Base-by-base conservation (phyloP, 768 basidiomycete genomes). In the Punctularia strigosozonata region DNA sequence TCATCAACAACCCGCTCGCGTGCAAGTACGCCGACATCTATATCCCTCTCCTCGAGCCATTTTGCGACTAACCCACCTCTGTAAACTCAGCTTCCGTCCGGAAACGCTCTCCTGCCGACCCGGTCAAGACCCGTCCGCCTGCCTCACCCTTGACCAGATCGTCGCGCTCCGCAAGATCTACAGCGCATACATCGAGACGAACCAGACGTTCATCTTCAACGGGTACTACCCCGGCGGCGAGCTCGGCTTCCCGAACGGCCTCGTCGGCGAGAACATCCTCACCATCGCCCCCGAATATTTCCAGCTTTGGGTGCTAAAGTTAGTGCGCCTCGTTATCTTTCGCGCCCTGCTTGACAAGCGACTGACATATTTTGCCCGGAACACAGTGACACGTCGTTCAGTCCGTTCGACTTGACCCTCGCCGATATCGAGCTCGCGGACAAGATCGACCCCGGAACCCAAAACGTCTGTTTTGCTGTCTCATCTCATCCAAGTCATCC, bases 191-290 rank as follows among this genome's bases (percentile, higher is more conserved):
- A 54, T 50, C 44, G 57, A 53, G 15, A 43, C 45, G 1, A 44
- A 53, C 17, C 49, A 51, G 26, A 46, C 47, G 4, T 50, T 46
- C 38, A 28, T 54, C 1, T 54, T 51, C 26, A 48, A 51, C 17
- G 41, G 48, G 14, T 56, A 53, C 39, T 54, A 55, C 43, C 55
- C 51, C 38, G 50, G 55, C 15, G 55, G 53, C 26, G 52, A 56
- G 43, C 19, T 17, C 4, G 44, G 41, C 4, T 49, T 43, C 31
- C 43, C 44, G 14, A 22, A 39, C 18, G 50, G 47, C 14, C 36
- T 46, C 5, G 44, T 53, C 8, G 48, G 45, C 18, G 25, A 33
- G 30, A 36, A 36, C 19, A 47, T 45, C 8, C 48, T 49, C 28
- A 28, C 15, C 4, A 34, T 49, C 21, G 37, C 43, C 6, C 20